A percentile compares a stretch with the other conserved stretches of the same genome.
Evolutionary conservation across 2,329 filamentous ascomycete species (phyloP).

Genomic region (Cyanodermella asteris): DNA sequence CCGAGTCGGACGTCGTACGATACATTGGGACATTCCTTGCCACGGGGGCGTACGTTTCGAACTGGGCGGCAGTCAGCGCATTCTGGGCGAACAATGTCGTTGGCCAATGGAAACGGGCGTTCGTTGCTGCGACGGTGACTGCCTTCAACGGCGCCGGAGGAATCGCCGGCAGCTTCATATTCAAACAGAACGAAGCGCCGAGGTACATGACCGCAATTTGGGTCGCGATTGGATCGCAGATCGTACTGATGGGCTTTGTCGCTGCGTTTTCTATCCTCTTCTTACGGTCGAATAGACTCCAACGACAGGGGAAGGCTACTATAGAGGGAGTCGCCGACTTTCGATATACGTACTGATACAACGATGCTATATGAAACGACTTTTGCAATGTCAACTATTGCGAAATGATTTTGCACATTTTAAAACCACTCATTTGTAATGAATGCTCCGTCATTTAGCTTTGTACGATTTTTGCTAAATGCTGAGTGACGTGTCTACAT

Average conservation of each 20-base stretch:
- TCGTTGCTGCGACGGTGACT: slow-evolving; percentile 36
- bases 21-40: slow-evolving; percentile 44
- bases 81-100: slow-evolving; percentile 42
- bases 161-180: slow-evolving; percentile 44
- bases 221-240: slow-evolving; percentile 41
- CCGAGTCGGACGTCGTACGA: slow-evolving; percentile 33
- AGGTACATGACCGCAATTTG: slow-evolving; percentile 43
- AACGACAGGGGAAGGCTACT: slow-evolving; percentile 23
- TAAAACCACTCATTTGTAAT: too few relatives aligned
- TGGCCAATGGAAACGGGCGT: slow-evolving; percentile 43
- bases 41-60: slow-evolving; percentile 45
- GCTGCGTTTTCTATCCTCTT: slow-evolving; percentile 31
- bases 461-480: too few relatives aligned
- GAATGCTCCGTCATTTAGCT: too few relatives aligned
- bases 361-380: too few relatives aligned
- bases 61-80: slow-evolving; percentile 44
- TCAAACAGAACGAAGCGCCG: slow-evolving; percentile 38
- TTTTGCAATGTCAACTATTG: too few relatives aligned
- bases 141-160: slow-evolving; percentile 41
- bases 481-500: too few relatives aligned
- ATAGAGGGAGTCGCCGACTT: too few relatives aligned
- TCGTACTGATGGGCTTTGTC: slow-evolving; percentile 35
- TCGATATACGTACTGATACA: too few relatives aligned
- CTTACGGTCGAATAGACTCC: slow-evolving; percentile 26
- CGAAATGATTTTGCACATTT: too few relatives aligned